Conservation (phyloP, 768 basidiomycete species). For the Galerina marginata region DNA sequence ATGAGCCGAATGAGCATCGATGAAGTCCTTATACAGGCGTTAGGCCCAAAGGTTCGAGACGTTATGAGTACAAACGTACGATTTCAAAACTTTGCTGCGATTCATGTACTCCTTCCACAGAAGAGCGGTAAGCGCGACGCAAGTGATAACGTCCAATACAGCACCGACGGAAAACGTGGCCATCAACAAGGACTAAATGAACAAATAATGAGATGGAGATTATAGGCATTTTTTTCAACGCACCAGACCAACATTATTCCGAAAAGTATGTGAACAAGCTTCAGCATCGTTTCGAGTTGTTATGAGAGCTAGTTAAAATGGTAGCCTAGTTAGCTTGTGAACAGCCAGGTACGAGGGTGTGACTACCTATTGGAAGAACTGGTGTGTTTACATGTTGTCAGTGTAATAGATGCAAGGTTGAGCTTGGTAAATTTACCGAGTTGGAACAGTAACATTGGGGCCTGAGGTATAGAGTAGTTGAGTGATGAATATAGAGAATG, state of each 20-base stretch:
- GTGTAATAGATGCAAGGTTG: background rate
- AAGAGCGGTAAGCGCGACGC: background rate
- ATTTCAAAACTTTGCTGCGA: slow-evolving; percentile 4
- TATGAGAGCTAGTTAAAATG: too few relatives aligned
- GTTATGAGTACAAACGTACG: background rate
- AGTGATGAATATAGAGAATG: background rate
- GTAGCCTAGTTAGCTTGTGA: too few relatives aligned
- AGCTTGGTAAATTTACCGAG: background rate
- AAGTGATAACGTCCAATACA: background rate
- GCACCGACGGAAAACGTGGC: slow-evolving; percentile 2
- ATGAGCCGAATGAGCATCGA: slow-evolving; percentile 3
- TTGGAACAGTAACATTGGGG: background rate
- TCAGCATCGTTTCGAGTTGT: too few relatives aligned
- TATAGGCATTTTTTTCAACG: too few relatives aligned
- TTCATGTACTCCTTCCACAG: slow-evolving; percentile 10
- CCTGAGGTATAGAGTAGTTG: background rate
- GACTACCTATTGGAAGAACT: slow-evolving; percentile 2
- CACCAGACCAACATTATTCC: too few relatives aligned
- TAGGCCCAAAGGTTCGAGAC: background rate
- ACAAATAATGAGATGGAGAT: background rate
- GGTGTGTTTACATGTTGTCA: background rate
- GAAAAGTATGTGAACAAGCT: too few relatives aligned
- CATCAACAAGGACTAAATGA: background rate
- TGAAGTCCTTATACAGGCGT: background rate
- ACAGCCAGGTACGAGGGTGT: too few relatives aligned